phyloP scores from a whole-genome alignment of 2,329 filamentous ascomycete species.

The Sclerotinia nivalis region DNA sequence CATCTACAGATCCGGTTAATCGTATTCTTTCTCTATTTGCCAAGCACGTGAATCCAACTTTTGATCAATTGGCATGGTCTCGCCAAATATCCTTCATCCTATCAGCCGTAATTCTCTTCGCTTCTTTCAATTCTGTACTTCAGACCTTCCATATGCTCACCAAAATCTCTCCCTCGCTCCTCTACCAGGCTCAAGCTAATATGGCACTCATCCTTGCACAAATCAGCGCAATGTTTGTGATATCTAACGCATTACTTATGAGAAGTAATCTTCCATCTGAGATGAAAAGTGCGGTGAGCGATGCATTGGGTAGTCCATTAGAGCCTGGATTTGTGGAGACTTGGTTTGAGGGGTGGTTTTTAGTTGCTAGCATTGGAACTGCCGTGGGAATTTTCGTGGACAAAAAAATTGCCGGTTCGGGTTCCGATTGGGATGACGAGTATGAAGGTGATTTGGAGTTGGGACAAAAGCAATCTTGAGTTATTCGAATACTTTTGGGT shows the following conservation, averaged over 20 bases:
- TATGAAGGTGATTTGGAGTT: conserved; percentile 59
- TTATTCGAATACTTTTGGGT: not conserved
- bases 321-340: conserved; percentile 69
- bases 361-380: conserved; percentile 66
- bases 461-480: conserved; percentile 66
- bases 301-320: conserved; percentile 74
- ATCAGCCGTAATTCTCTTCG: conserved; percentile 78
- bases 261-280: conserved; percentile 76
- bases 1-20: conserved; percentile 78
- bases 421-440: conserved; percentile 58
- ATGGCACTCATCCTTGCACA: conserved; percentile 78
- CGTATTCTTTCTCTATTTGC: conserved; percentile 77
- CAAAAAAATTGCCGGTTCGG: conserved; percentile 55
- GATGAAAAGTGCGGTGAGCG: conserved; percentile 74
- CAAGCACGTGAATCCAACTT: conserved; percentile 78
- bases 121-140: conserved; percentile 78
- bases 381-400: conserved; percentile 73
- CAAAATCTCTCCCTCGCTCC: conserved; percentile 70
- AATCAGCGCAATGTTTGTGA: conserved; percentile 81
- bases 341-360: conserved; percentile 89
- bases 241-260: conserved; percentile 74
- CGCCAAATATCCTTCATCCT: conserved; percentile 83
- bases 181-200: conserved; percentile 71
- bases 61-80: conserved; percentile 81
- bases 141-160: conserved; percentile 83